Percentiles rank a stretch among this genome's conserved stretches.
phyloP scores from a whole-genome alignment of 305 asterid genomes.

The Euphrasia arctica region DNA sequence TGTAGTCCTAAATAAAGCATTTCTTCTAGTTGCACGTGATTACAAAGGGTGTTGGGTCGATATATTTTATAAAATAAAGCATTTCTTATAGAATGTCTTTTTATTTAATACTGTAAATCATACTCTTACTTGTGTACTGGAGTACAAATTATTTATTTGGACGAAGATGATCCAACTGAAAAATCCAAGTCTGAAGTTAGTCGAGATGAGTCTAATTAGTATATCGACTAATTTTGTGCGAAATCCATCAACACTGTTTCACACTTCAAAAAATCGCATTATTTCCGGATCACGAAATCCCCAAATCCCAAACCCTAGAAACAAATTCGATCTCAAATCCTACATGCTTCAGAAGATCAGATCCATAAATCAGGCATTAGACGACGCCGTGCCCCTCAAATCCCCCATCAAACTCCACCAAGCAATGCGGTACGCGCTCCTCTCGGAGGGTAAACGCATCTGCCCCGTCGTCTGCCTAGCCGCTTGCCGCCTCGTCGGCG shows the following conservation, averaged over 20 bases:
- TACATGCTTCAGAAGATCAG: conserved; percentile 27
- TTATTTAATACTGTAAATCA: no score
- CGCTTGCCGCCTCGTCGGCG: conserved; percentile 33
- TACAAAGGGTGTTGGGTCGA: no score
- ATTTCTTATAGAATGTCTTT: no score
- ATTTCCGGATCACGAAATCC: background rate
- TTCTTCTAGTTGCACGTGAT: no score
- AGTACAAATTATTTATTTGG: no score
- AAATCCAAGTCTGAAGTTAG: background rate
- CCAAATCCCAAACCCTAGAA: background rate
- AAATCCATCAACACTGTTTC: background rate
- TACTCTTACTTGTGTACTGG: no score
- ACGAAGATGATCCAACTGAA: background rate
- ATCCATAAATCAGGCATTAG: conserved; percentile 26
- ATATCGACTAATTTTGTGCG: background rate
- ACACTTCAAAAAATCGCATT: background rate
- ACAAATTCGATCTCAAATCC: conserved; percentile 24
- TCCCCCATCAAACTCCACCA: conserved; percentile 25
- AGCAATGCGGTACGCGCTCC: conserved; percentile 33
- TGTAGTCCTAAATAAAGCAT: no score
- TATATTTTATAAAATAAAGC: no score
- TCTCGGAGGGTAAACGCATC: conserved; percentile 33
- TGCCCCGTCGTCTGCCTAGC: conserved; percentile 35
- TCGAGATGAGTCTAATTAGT: background rate
- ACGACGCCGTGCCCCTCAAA: conserved; percentile 22